Evolutionary conservation across 306 rosid species (phyloP), one percentile per base, ranked within the genome.

Genomic region (Gastrolobium bilobum): DNA sequence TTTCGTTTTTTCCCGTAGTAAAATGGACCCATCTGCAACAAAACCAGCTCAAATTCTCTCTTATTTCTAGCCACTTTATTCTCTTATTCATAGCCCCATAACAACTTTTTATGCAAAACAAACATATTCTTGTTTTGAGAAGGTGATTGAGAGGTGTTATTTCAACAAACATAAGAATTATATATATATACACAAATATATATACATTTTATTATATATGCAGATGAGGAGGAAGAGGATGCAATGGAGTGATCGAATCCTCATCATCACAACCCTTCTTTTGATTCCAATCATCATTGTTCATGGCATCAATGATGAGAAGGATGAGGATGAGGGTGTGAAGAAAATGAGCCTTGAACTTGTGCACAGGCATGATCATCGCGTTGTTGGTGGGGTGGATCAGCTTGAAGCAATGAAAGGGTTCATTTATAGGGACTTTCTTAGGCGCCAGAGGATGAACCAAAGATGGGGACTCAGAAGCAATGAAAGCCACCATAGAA

Each of bases 351-450:
- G 59, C 43, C 10, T 92, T 46, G 91, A 90, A 68, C 57, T 92
- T 2, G 73, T 92, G 10, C 93, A 90, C 79, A 59, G 90, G 20
- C 72, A 88, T 71, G 73, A 86, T 38, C 59, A 86, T 0, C 81
- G 82, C 1, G 7, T 79, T 9, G 6, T 10, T 2, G 42, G 0
- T 0, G 46, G 0, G 6, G 1, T 76, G 77, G 46, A 68, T 59
- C 50, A 54, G 42, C 10, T 42, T 10, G 85, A 83, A 9, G 56
- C 35, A 29, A 3, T 90, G 4, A 62, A 46, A 11, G 87, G 85
- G 8, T 87, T 90, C 42, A 71, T 78, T 46, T 13, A 7, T 0
- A 85, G 88, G 8, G 98, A 93, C 66, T 2, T 4, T 6, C 0
- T 46, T 6, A 83, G 97, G 2, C 71, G 68, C 5, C 71, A 38